Conservation (phyloP, 2,329 filamentous ascomycete species). For the Dryadomyces quercivorus region DNA sequence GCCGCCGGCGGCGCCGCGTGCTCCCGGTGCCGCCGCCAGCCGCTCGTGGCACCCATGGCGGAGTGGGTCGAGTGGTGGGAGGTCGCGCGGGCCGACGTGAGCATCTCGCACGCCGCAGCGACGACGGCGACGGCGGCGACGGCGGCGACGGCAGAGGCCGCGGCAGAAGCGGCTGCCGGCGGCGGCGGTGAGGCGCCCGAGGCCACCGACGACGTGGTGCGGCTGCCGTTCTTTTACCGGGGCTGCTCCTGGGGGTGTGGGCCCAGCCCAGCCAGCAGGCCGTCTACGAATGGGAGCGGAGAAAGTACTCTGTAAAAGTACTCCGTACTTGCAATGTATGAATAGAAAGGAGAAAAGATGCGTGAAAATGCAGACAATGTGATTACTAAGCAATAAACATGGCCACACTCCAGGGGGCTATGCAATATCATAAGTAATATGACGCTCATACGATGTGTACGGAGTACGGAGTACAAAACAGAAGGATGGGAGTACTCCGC, state of each 20-base stretch:
- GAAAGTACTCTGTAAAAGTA: too few species aligned
- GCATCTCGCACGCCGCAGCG: constrained; percentile 3
- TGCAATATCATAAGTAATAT: too few species aligned
- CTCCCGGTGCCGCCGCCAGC: constrained; percentile 35
- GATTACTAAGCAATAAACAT: too few species aligned
- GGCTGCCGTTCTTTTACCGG: constrained; percentile 32
- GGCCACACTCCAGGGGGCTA: too few species aligned
- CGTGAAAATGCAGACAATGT: too few species aligned
- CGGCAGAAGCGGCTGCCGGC: neutral
- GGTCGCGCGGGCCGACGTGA: constrained; percentile 12
- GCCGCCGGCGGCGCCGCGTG: constrained; percentile 38
- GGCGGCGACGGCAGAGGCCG: constrained; percentile 9
- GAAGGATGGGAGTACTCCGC: too few species aligned
- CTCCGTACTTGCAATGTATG: too few species aligned
- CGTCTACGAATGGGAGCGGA: too few species aligned
- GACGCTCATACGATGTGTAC: too few species aligned
- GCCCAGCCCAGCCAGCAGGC: constrained; percentile 8
- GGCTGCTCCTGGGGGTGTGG: constrained; percentile 39
- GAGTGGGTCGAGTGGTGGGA: constrained; percentile 55
- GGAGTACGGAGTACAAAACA: too few species aligned
- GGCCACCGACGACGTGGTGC: constrained; percentile 17
- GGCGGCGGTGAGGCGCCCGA: constrained; percentile 13
- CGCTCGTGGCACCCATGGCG: constrained; percentile 34
- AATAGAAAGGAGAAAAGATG: too few species aligned
- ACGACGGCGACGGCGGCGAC: neutral